Base-by-base conservation (phyloP, 176 grass and related monocot species). In the Aegilops umbellulata region DNA sequence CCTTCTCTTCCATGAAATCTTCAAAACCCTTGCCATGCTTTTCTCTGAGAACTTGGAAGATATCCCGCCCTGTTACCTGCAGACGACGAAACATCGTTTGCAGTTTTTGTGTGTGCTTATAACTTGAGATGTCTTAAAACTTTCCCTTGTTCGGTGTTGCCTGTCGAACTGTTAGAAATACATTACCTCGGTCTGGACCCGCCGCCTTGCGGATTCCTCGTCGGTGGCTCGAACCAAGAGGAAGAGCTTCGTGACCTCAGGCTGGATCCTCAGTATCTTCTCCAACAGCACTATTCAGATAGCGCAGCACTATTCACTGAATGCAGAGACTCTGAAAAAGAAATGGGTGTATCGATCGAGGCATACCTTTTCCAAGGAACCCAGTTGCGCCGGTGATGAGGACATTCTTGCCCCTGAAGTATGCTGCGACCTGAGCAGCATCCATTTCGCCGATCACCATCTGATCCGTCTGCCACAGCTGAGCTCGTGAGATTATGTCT, bases 181-280 rank as follows among this genome's bases (percentile, higher is more conserved):
- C 69, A 47, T 23, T 20, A 86, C 84, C 84, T 87, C 60, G 2
- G 46, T 82, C 11, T 47, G 23, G 16, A 82, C 24, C 10, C 60
- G 10, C 8, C 4, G n/a, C 9, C n/a, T 62, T 25, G 60, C 60
- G 10, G 60, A 62, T 62, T 62, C 3, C 10, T 23, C 60, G 9
- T 62, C 60, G n/a, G 60, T 24, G 60, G 60, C 60, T 62, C 60
- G 60, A 62, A 62, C 60, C 60, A 62, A 62, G 60, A 62, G 60
- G 60, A 62, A 62, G 60, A 62, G n/a, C 60, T 25, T 62, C n/a
- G 8, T 24, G 9, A 62, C 60, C 5, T 5, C 60, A 62, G 60
- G 60, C 60, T 62, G 60, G 1, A 62, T 0, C 60, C 60, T 62
- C n/a, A 62, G 60, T 62, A 62, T 62, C 60, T 62, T 62, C 60